Evolutionary conservation across 192 early-diverging fungal species (phyloP).

Genomic region (Physocladia obscura): DNA sequence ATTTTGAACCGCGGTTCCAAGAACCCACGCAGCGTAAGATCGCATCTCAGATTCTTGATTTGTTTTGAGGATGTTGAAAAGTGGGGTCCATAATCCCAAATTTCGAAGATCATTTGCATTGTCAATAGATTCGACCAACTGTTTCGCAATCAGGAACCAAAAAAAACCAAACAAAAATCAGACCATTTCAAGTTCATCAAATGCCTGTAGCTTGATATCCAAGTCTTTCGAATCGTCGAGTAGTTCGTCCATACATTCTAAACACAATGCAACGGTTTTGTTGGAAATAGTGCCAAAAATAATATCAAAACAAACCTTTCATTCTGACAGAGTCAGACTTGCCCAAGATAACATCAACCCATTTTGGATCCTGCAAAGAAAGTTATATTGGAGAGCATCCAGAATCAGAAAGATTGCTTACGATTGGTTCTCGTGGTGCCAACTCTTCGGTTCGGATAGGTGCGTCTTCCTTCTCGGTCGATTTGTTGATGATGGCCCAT

Average conservation of each 20-base stretch:
- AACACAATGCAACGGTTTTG: neutral
- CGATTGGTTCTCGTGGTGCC: constrained; percentile 23
- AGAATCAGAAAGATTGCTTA: no score
- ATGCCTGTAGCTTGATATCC: constrained; percentile 72
- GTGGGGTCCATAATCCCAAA: constrained; percentile 83
- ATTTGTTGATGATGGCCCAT: constrained; percentile 78
- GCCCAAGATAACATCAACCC: constrained; percentile 91
- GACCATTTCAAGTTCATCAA: constrained; percentile 90
- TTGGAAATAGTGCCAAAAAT: neutral
- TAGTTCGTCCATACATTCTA: constrained; percentile 75
- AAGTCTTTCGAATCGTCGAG: constrained; percentile 57
- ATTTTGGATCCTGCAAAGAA: constrained; percentile 82
- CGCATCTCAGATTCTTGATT: constrained; percentile 60
- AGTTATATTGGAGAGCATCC: no score
- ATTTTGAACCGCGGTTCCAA: constrained; percentile 92
- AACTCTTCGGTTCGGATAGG: constrained; percentile 23
- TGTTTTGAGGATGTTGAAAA: constrained; percentile 55
- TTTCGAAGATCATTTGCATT: constrained; percentile 87
- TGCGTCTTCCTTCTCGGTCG: constrained; percentile 70
- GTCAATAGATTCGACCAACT: constrained; percentile 81
- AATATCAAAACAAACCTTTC: constrained; percentile 51
- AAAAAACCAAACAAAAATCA: neutral
- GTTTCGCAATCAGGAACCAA: neutral
- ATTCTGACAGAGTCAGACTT: constrained; percentile 85
- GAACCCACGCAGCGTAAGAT: constrained; percentile 80